These are phyloP conservation scores for Seiridium cupressi DNA, from an alignment of 2,329 filamentous ascomycete species.

Conservation along the genomic window DNA sequence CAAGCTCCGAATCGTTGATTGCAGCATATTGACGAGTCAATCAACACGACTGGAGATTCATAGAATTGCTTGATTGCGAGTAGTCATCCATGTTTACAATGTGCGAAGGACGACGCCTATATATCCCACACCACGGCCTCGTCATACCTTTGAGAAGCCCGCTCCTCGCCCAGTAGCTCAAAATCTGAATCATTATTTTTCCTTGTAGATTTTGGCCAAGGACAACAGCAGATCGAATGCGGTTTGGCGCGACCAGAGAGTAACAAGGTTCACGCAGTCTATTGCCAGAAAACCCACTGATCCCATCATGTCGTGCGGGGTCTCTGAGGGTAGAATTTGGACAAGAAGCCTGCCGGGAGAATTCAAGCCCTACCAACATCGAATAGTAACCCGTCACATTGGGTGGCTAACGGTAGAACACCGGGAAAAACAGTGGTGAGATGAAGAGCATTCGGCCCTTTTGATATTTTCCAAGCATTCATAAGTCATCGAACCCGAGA, in stretches of 20 bases:
- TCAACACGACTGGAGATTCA: background rate
- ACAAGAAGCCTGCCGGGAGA: background rate
- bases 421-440: background rate
- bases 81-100: background rate
- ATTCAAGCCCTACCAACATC: background rate
- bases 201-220: background rate
- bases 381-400: background rate
- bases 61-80: background rate
- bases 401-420: background rate
- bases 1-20: background rate
- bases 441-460: background rate
- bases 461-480: background rate
- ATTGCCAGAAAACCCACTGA: background rate
- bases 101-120: background rate
- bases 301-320: background rate
- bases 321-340: background rate
- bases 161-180: too few relatives aligned
- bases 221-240: background rate
- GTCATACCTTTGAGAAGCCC: too few relatives aligned
- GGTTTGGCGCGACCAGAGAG: background rate
- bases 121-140: too few relatives aligned
- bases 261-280: background rate
- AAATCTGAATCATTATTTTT: too few relatives aligned
- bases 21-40: background rate
- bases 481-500: background rate